Evolutionary conservation across 805 yeast species (phyloP).

Genomic region (Wickerhamiella bombiphila): DNA sequence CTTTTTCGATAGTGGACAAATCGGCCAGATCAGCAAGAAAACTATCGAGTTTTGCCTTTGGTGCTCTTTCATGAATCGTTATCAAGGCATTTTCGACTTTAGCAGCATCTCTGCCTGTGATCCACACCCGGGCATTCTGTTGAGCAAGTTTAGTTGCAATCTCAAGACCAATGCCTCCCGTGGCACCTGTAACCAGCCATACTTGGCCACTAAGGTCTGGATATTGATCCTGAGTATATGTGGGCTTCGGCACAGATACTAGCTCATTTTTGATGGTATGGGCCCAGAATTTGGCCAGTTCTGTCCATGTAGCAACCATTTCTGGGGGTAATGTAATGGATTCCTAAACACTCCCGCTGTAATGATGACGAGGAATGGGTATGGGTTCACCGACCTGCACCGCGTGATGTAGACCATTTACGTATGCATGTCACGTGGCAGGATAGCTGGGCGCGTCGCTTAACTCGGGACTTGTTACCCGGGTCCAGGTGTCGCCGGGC

Average conservation of each 20-base stretch:
- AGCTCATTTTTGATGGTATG: not conserved
- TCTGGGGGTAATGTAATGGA: no score
- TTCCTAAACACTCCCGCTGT: no score
- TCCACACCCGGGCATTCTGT: constrained; percentile 41
- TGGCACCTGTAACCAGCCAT: constrained; percentile 19
- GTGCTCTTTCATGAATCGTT: constrained; percentile 18
- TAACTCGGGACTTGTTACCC: no score
- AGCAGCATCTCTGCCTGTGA: constrained; percentile 73
- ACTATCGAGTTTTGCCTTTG: constrained; percentile 14
- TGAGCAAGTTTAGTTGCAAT: constrained; percentile 7
- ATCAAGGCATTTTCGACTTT: constrained; percentile 24
- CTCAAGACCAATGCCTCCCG: constrained; percentile 16
- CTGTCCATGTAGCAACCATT: no score
- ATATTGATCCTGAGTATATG: not conserved
- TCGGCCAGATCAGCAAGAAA: constrained; percentile 16
- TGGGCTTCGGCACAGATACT: not conserved
- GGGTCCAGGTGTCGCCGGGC: no score
- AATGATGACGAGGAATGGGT: no score
- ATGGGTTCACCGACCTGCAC: no score
- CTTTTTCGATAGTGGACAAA: constrained; percentile 16
- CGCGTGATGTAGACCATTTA: no score
- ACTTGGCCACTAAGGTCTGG: constrained; percentile 26
- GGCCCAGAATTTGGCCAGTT: not conserved
- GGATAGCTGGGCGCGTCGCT: no score
- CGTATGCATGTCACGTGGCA: no score